Conservation (phyloP, 169 alveolate genomes). For the Cystoisospora suis region DNA sequence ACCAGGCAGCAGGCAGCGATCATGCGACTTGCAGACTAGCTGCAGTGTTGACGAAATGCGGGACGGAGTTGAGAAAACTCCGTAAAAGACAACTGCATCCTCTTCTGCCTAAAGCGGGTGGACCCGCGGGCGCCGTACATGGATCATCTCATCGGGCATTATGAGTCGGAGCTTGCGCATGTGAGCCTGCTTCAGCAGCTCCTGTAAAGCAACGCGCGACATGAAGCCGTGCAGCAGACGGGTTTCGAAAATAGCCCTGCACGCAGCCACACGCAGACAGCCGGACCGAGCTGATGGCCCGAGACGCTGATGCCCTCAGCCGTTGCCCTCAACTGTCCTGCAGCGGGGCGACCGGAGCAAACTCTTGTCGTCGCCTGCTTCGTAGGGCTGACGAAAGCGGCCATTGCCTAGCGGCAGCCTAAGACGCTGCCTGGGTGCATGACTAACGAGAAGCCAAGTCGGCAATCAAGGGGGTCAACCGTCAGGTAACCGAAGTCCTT, state of each 20-base stretch:
- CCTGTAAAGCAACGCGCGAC: constrained; percentile 4
- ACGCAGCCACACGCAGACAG: neutral
- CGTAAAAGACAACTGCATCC: too few relatives aligned
- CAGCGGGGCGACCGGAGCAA: too few relatives aligned
- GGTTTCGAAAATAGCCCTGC: constrained; percentile 11
- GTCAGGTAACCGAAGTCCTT: constrained; percentile 28
- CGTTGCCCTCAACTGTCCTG: too few relatives aligned
- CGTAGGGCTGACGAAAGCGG: neutral
- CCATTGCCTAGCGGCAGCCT: neutral
- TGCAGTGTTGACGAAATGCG: neutral
- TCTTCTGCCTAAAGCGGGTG: too few relatives aligned
- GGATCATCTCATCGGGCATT: constrained; percentile 26
- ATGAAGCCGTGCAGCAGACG: constrained; percentile 24
- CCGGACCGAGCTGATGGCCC: too few relatives aligned
- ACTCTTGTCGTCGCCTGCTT: too few relatives aligned
- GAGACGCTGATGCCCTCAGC: too few relatives aligned
- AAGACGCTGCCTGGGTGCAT: neutral
- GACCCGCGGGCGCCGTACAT: too few relatives aligned
- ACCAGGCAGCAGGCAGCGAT: too few relatives aligned
- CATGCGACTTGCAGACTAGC: neutral
- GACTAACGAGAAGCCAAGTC: constrained; percentile 29
- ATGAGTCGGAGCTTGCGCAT: constrained; percentile 18
- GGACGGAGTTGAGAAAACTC: too few relatives aligned
- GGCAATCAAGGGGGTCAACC: constrained; percentile 29
- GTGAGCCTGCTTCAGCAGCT: constrained; percentile 34